Evolutionary conservation across 805 yeast genomes (phyloP).

Genomic region (Metschnikowia proteae): DNA sequence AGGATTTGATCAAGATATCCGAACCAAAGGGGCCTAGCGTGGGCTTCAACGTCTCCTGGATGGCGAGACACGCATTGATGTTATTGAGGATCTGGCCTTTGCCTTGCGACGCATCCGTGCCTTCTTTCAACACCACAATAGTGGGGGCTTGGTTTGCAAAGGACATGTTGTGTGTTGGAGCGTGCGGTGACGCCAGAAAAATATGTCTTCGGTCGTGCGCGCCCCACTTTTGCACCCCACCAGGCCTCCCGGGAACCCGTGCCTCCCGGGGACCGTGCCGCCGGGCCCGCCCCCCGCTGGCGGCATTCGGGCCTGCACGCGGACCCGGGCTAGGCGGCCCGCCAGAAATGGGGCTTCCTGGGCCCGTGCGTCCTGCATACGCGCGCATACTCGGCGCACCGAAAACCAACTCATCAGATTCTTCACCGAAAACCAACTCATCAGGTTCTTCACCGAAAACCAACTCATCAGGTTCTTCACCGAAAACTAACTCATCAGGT

Average conservation of each 20-base stretch:
- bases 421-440: background rate
- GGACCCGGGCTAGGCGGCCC: too few species aligned
- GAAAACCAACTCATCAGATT: background rate
- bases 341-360: too few species aligned
- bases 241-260: too few species aligned
- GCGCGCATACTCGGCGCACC: too few species aligned
- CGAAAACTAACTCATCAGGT: background rate
- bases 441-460: background rate
- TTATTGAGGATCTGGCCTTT: constrained; percentile 92
- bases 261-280: too few species aligned
- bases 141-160: constrained; percentile 95
- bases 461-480: background rate
- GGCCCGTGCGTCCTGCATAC: too few species aligned
- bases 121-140: constrained; percentile 96
- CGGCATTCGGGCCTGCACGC: too few species aligned
- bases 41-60: constrained; percentile 91
- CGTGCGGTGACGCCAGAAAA: constrained; percentile 9
- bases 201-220: background rate
- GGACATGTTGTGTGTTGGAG: constrained; percentile 49
- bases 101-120: constrained; percentile 96
- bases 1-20: constrained; percentile 83
- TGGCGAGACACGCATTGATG: constrained; percentile 95
- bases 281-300: too few species aligned
- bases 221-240: background rate
- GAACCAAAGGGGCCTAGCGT: constrained; percentile 98